Evolutionary conservation across 2,329 filamentous ascomycete species (phyloP).

Genomic region (Sclerotinia borealis): DNA sequence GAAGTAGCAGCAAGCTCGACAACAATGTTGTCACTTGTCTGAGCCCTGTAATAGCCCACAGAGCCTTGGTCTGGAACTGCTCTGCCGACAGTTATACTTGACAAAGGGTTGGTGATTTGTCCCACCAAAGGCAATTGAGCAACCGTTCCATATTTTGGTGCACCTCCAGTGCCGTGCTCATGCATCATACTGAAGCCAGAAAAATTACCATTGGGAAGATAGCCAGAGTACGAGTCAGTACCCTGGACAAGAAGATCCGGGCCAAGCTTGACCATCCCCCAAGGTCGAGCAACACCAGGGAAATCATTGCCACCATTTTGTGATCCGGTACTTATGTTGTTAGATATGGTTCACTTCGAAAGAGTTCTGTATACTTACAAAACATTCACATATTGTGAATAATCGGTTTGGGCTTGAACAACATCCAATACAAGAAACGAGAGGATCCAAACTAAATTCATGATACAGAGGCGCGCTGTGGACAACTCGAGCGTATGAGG

Average conservation of each 20-base stretch:
- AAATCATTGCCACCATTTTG: slow-evolving; percentile 43
- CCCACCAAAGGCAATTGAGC: slow-evolving; percentile 52
- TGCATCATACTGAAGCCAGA: slow-evolving; percentile 59
- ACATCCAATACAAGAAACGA: neutral
- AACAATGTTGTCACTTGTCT: slow-evolving; percentile 47
- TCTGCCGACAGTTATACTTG: slow-evolving; percentile 50
- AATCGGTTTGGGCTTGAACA: slow-evolving; percentile 15
- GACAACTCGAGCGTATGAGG: neutral
- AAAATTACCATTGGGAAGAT: slow-evolving; percentile 45
- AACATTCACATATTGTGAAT: slow-evolving; percentile 26
- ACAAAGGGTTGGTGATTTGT: slow-evolving; percentile 46
- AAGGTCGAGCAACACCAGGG: slow-evolving; percentile 39
- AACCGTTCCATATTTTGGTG: slow-evolving; percentile 63
- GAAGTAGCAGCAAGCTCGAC: slow-evolving; percentile 52
- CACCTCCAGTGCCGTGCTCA: slow-evolving; percentile 61
- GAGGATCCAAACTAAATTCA: neutral
- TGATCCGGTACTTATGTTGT: slow-evolving; percentile 26
- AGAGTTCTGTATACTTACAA: slow-evolving; percentile 17
- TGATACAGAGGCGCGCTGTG: neutral
- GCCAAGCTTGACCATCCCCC: slow-evolving; percentile 41
- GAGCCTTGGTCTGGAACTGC: slow-evolving; percentile 44
- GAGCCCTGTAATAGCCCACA: slow-evolving; percentile 57
- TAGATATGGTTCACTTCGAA: neutral
- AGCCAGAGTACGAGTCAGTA: slow-evolving; percentile 48
- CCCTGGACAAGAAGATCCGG: slow-evolving; percentile 38